Percentiles rank a stretch among this genome's conserved stretches.
These are phyloP conservation scores for Castanea crenata DNA, from an alignment of 306 rosid species.

Conservation along the genomic window DNA sequence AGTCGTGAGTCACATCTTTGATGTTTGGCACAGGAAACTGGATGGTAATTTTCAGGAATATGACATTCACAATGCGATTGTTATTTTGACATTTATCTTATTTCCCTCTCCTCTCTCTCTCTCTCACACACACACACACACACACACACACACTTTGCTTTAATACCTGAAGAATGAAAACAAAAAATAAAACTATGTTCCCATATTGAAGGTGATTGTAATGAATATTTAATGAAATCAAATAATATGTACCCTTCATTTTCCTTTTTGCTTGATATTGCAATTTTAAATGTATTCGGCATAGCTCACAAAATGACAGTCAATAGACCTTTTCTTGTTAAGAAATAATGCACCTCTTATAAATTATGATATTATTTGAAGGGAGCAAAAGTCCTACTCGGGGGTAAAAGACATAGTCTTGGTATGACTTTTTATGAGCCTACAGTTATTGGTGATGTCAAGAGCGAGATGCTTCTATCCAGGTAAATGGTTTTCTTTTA, in stretches of 20 bases:
- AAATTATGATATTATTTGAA: constrained; percentile 34
- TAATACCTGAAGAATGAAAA: neutral
- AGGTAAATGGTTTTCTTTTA: constrained; percentile 45
- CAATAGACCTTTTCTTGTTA: constrained; percentile 10
- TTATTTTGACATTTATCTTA: neutral
- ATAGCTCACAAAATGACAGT: constrained; percentile 3
- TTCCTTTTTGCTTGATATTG: neutral
- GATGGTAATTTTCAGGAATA: neutral
- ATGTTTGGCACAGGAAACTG: neutral
- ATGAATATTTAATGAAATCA: neutral
- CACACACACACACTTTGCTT: neutral
- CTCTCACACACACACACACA: too few relatives aligned
- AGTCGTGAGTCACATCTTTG: neutral
- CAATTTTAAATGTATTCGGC: neutral
- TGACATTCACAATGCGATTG: neutral
- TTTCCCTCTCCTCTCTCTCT: neutral
- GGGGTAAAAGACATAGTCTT: constrained; percentile 91
- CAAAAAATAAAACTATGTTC: neutral
- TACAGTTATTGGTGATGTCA: constrained; percentile 67
- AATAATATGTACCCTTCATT: neutral
- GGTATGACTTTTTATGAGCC: constrained; percentile 92
- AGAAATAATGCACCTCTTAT: constrained; percentile 14
- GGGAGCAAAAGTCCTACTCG: constrained; percentile 89
- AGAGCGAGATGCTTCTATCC: constrained; percentile 71
- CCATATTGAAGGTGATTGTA: neutral